Base-by-base conservation (phyloP, 805 yeast genomes). In the Wickerhamiella lipophila region DNA sequence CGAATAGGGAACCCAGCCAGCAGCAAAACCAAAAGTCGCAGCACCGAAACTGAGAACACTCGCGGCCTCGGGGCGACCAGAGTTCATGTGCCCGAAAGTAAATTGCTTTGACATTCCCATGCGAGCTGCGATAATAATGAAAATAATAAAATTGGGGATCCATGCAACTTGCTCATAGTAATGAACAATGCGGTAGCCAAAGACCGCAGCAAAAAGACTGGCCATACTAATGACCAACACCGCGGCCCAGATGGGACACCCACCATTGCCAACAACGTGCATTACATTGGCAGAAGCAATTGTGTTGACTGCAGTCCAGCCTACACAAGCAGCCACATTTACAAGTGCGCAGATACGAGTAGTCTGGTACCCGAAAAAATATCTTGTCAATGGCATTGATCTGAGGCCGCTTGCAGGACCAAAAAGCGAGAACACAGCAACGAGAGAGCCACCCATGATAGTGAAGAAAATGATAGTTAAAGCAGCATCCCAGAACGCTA, bases 1-100 rank as follows among this genome's bases (percentile, higher is more conserved):
- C 23, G 96, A 92, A 58, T 80, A 85, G 16, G 95, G 80, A 50
- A 94, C 77, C 96, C 96, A 87, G 54, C 96, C 96, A 49, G 95
- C 76, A 46, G 95, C 94, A 60, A 81, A 87, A 54, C 96, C 96
- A 58, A 76, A 87, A 54, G 83, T 64, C 40, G 92, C 67, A 64
- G 87, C 80, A 62, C 95, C 95, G 56, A 81, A 85, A 18, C 89
- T 77, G 50, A 87, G 69, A 16, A 84, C 87, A 59, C 64, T 59
- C 54, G 85, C 95, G 27, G 92, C 94, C 51, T 81, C 80, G 25
- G 76, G 71, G 21, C 69, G 61, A 52, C 95, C 95, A 36, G 73
- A 60, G 11, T 65, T 68, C 72, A 72, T 57, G 15, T 59, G 51
- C 54, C 81, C 84, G 52, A 73, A 69, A 44, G 71, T 66, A 63